These are phyloP conservation scores for Sporothrix variecibatus DNA, from an alignment of 2,329 filamentous ascomycete species.

Conservation along the genomic window DNA sequence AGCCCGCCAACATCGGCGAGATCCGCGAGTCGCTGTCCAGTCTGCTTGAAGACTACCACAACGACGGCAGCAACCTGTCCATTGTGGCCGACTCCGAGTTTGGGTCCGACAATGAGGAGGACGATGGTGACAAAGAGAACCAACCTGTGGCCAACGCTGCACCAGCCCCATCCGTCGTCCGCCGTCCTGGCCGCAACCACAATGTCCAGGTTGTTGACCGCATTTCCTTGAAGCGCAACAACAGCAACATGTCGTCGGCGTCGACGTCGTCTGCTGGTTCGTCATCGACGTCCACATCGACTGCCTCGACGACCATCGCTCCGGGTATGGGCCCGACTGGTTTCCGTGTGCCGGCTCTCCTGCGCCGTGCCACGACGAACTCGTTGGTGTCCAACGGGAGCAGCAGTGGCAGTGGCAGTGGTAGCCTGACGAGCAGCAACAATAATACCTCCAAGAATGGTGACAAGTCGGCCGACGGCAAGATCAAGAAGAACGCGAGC, in stretches of 20 bases:
- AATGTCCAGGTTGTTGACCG: slow-evolving; percentile 70
- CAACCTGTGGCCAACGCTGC: neutral
- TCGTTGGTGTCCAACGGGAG: slow-evolving; percentile 49
- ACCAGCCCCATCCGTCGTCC: slow-evolving; percentile 32
- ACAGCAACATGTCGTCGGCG: slow-evolving; percentile 36
- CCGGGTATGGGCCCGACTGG: slow-evolving; percentile 38
- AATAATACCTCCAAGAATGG: neutral
- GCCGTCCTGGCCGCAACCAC: slow-evolving; percentile 36
- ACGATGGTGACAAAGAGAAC: slow-evolving; percentile 37
- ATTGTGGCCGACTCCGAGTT: slow-evolving; percentile 47
- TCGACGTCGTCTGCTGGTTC: neutral
- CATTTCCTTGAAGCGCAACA: slow-evolving; percentile 65
- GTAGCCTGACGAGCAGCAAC: neutral
- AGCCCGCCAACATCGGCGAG: slow-evolving; percentile 74
- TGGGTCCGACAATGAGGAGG: slow-evolving; percentile 49
- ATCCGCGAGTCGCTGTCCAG: slow-evolving; percentile 82
- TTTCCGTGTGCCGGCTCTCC: slow-evolving; percentile 70
- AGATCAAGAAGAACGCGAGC: slow-evolving; percentile 56
- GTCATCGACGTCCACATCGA: slow-evolving; percentile 37
- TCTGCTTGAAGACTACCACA: slow-evolving; percentile 71
- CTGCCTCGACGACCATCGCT: slow-evolving; percentile 35
- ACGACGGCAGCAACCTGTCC: slow-evolving; percentile 46
- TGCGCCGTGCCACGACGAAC: slow-evolving; percentile 73
- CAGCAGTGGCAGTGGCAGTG: slow-evolving; percentile 35
- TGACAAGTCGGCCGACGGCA: slow-evolving; percentile 37